These are phyloP conservation scores for Herpomyces periplanetae DNA, from an alignment of 2,329 filamentous ascomycete species.

Conservation along the genomic window DNA sequence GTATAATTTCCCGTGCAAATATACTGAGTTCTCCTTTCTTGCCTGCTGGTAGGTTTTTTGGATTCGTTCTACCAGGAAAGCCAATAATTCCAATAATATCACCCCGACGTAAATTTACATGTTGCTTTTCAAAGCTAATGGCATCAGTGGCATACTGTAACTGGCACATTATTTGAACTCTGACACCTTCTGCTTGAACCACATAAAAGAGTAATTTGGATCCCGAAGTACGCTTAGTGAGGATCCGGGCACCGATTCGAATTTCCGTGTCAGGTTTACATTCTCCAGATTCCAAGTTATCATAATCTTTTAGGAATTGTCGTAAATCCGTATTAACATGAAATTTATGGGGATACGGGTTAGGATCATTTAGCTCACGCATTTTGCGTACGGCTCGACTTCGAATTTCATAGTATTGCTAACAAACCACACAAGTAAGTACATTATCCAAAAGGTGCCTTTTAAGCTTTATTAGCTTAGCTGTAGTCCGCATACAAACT, in stretches of 20 bases:
- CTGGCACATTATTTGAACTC: slow-evolving; percentile 74
- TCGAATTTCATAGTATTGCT: slow-evolving; percentile 90
- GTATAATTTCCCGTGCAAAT: slow-evolving; percentile 47
- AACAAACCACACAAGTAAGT: slow-evolving; percentile 4
- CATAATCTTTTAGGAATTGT: slow-evolving; percentile 37
- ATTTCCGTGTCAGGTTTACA: slow-evolving; percentile 31
- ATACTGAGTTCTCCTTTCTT: slow-evolving; percentile 71
- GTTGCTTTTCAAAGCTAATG: slow-evolving; percentile 42
- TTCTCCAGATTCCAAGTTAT: slow-evolving; percentile 50
- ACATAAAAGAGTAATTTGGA: slow-evolving; percentile 76
- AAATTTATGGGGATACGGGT: slow-evolving; percentile 84
- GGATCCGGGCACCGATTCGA: slow-evolving; percentile 46
- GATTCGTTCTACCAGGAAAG: slow-evolving; percentile 45
- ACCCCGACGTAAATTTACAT: slow-evolving; percentile 52
- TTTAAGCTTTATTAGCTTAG: slow-evolving; percentile 2
- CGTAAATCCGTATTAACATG: slow-evolving; percentile 41
- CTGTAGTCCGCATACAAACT: slow-evolving; percentile 6
- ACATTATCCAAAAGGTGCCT: slow-evolving; percentile 1
- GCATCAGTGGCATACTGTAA: slow-evolving; percentile 30
- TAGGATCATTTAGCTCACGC: slow-evolving; percentile 26
- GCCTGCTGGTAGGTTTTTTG: slow-evolving; percentile 59
- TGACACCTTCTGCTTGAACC: slow-evolving; percentile 28
- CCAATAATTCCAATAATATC: slow-evolving; percentile 69
- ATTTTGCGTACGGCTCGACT: slow-evolving; percentile 41
- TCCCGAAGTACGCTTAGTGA: slow-evolving; percentile 44